Evolutionary conservation across 257 asterid species (phyloP).

Genomic region (Pogostemon cablin): DNA sequence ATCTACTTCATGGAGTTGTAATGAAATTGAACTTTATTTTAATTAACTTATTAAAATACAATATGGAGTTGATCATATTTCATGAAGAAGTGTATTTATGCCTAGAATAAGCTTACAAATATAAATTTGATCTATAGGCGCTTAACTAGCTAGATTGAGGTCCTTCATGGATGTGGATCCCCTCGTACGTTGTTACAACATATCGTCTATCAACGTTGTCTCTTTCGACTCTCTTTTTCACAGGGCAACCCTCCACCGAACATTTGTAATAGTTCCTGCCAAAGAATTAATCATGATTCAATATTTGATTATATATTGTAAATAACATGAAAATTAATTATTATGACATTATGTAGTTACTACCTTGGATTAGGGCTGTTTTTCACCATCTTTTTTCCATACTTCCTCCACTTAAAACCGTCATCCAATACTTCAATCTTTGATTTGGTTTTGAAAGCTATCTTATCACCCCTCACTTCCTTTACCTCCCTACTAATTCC

Average conservation of each 20-base stretch:
- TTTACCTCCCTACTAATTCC: slow-evolving; percentile 38
- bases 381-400: slow-evolving; percentile 95
- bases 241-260: slow-evolving; percentile 74
- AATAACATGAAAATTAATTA: too few relatives aligned
- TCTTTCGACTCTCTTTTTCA: slow-evolving; percentile 87
- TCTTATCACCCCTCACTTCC: slow-evolving; percentile 60
- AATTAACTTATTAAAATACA: too few relatives aligned
- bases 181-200: slow-evolving; percentile 82
- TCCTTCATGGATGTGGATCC: slow-evolving; percentile 76
- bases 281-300: neutral
- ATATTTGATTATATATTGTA: too few relatives aligned
- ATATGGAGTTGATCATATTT: too few relatives aligned
- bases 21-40: too few relatives aligned
- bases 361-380: slow-evolving; percentile 90
- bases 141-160: slow-evolving; percentile 1
- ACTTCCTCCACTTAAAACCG: slow-evolving; percentile 96
- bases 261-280: slow-evolving; percentile 83
- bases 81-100: too few relatives aligned
- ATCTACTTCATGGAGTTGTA: too few relatives aligned
- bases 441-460: slow-evolving; percentile 82
- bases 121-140: neutral
- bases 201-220: slow-evolving; percentile 71
- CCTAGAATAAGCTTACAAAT: too few relatives aligned
- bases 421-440: slow-evolving; percentile 75
- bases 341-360: neutral